Evolutionary conservation across 2,329 filamentous ascomycete genomes (phyloP), one percentile per base, ranked within the genome.

Genomic region (Ascochyta pisi): DNA sequence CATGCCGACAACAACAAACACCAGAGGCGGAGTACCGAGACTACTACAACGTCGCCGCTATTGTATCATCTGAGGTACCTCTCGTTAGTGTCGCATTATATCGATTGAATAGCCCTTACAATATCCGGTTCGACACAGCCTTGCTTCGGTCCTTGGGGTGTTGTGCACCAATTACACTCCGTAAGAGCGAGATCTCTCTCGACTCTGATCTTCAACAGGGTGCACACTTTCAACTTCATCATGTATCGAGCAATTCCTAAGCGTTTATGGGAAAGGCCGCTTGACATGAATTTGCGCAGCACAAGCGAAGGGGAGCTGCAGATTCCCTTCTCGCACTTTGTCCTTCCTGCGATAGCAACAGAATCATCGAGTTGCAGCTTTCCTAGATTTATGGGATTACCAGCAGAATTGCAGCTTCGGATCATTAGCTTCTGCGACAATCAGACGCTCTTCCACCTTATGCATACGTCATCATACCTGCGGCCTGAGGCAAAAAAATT

Each of bases 371-470:
- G 24, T 33, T n/a, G 16, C 16, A 16, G 12, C 27, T 49, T 49
- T 41, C 37, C 37, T 41, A 19, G 26, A 3, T 49, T 49, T 24
- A 19, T 34, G 35, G 26, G n/a, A 24, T 24, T 64, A 27, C 57
- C 57, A 10, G 35, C 38, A 9, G 60, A 62, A 39, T 51, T 64
- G 10, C 57, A 64, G 49, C 40, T 37, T 37, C 38, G 50, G 13
- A 45, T 62, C 31, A 12, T 64, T 8, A 12, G 40, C 19, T 62
- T 56, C 16, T 64, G 57, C 35, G 35, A 58, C 41, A 29, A 24
- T 37, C 42, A 53, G 19, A 59, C 54, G 19, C 62, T 64, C 31
- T 64, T 62, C 27, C 52, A 42, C 34, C 57, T 64, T 23, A 64
- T 64, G 60, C 60, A 56, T 3, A 52, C 55, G 2, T 64, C 60